These are phyloP conservation scores for Talaromyces sp. DNA, from an alignment of 2,329 filamentous ascomycete genomes.

Conservation along the genomic window DNA sequence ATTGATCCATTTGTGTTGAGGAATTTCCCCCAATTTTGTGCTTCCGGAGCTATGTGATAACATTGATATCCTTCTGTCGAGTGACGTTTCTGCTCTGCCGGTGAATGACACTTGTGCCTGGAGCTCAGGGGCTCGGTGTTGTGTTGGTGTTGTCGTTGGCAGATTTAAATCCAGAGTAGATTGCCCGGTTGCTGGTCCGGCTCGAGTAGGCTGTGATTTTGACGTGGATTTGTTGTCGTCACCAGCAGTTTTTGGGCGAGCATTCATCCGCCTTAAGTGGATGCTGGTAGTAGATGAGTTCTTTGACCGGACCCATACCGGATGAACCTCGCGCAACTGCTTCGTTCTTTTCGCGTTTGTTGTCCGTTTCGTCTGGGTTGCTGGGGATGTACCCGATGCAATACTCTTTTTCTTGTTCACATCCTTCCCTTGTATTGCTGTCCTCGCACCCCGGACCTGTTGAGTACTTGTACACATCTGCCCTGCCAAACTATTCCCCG, in stretches of 20 bases:
- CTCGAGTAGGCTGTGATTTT: not conserved
- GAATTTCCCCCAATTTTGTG: constrained; percentile 19
- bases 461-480: not conserved
- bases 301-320: constrained; percentile 17
- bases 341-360: not conserved
- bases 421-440: not conserved
- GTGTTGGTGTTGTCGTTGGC: not conserved
- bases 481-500: not conserved
- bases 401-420: not conserved
- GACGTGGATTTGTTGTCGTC: not conserved
- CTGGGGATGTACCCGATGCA: too few species aligned
- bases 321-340: not conserved
- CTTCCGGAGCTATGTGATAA: constrained; percentile 15
- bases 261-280: not conserved
- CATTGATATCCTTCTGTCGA: constrained; percentile 14
- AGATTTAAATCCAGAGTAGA: not conserved
- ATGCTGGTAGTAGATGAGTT: constrained; percentile 12
- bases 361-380: not conserved
- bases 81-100: not conserved
- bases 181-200: not conserved
- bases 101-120: not conserved
- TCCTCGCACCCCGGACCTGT: not conserved
- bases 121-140: not conserved
- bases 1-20: constrained; percentile 15
- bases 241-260: not conserved